Conservation (phyloP, 2,329 filamentous ascomycete genomes). For the Hypoxylon sp. region DNA sequence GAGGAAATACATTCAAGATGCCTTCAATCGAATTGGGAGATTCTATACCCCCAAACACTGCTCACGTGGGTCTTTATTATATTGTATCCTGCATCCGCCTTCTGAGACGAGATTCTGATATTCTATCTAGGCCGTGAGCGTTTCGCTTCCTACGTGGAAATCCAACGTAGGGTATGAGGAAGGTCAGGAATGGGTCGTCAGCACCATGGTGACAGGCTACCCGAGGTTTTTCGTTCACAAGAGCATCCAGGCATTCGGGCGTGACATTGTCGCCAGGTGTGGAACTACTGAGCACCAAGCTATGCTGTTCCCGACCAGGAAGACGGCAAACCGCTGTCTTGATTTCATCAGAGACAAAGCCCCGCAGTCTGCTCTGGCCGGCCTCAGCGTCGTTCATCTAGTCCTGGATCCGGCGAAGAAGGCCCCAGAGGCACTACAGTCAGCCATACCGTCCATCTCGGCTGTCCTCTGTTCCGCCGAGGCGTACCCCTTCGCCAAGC, state of each 20-base stretch:
- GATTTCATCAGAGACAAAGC: constrained; percentile 76
- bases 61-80: constrained; percentile 73
- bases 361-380: constrained; percentile 61
- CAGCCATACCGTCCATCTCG: constrained; percentile 71
- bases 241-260: constrained; percentile 79
- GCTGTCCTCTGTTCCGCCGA: constrained; percentile 78
- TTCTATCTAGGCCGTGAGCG: constrained; percentile 82
- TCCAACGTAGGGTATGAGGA: constrained; percentile 95
- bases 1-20: constrained; percentile 53
- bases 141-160: constrained; percentile 93
- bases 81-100: constrained; percentile 2
- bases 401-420: constrained; percentile 69
- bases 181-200: constrained; percentile 86
- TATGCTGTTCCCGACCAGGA: constrained; percentile 83
- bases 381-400: constrained; percentile 71
- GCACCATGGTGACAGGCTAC: constrained; percentile 89
- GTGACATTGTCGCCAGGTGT: constrained; percentile 73
- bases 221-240: constrained; percentile 96
- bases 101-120: constrained; percentile 1
- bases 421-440: constrained; percentile 63
- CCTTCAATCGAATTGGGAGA: constrained; percentile 70
- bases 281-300: constrained; percentile 74
- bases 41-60: constrained; percentile 81
- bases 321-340: constrained; percentile 77
- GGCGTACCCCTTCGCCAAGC: constrained; percentile 80